phyloP scores from a whole-genome alignment of 2,329 filamentous ascomycete genomes.

The Fusarium sp. region DNA sequence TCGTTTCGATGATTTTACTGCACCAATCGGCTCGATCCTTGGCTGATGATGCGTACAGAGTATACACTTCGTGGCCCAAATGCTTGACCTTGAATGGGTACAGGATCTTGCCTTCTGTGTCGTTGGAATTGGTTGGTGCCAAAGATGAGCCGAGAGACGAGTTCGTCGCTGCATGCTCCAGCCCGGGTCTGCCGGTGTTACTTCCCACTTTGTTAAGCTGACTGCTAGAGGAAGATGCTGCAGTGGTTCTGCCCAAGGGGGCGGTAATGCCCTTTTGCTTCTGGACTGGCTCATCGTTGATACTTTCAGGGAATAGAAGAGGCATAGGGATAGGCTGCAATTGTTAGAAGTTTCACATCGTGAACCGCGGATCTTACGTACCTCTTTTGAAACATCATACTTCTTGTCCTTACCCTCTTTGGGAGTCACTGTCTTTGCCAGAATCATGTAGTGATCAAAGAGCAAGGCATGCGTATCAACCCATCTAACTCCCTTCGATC shows the following conservation, averaged over 20 bases:
- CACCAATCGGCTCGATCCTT: slow-evolving; percentile 89
- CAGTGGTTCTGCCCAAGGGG: slow-evolving; percentile 69
- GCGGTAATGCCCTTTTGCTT: slow-evolving; percentile 82
- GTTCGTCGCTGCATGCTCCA: slow-evolving; percentile 77
- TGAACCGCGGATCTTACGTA: slow-evolving; percentile 55
- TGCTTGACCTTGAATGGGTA: slow-evolving; percentile 98
- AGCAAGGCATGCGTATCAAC: slow-evolving; percentile 93
- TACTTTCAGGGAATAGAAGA: slow-evolving; percentile 89
- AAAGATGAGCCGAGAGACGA: slow-evolving; percentile 71
- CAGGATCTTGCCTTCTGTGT: slow-evolving; percentile 84
- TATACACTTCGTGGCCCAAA: slow-evolving; percentile 92
- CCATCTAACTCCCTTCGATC: slow-evolving; percentile 90
- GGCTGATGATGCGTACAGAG: slow-evolving; percentile 83
- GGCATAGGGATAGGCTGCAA: slow-evolving; percentile 91
- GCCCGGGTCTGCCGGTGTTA: slow-evolving; percentile 66
- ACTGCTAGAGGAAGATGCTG: slow-evolving; percentile 70
- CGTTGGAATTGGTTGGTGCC: slow-evolving; percentile 64
- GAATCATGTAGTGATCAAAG: slow-evolving; percentile 95
- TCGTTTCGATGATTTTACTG: slow-evolving; percentile 91
- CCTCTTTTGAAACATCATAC: slow-evolving; percentile 94
- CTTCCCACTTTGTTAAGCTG: slow-evolving; percentile 69
- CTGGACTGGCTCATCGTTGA: slow-evolving; percentile 89
- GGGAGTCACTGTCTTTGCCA: slow-evolving; percentile 82
- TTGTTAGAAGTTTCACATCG: slow-evolving; percentile 43
- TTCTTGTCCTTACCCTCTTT: slow-evolving; percentile 81